A percentile compares a stretch with the other conserved stretches of the same genome.
These are phyloP conservation scores for Didymella arachidicola DNA, from an alignment of 2,329 filamentous ascomycete species.

Conservation along the genomic window DNA sequence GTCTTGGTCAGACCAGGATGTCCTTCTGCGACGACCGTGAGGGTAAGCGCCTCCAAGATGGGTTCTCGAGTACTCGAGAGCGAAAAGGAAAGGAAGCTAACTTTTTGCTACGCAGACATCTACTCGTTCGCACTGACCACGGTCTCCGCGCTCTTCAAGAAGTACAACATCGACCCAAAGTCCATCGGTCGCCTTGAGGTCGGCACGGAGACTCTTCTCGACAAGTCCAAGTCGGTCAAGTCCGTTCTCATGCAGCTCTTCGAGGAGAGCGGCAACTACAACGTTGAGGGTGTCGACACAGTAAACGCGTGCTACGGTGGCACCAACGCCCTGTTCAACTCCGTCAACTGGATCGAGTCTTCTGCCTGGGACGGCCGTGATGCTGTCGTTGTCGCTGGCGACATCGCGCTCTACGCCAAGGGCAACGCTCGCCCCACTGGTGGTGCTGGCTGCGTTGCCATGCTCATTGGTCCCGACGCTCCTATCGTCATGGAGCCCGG, in stretches of 20 bases:
- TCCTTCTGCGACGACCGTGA: slow-evolving; percentile 64
- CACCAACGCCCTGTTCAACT: slow-evolving; percentile 63
- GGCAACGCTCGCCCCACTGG: slow-evolving; percentile 61
- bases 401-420: slow-evolving; percentile 64
- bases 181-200: slow-evolving; percentile 62
- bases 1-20: slow-evolving; percentile 64
- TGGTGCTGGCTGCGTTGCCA: slow-evolving; percentile 62
- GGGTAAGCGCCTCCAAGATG: slow-evolving; percentile 45
- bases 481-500: slow-evolving; percentile 60
- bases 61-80: neutral
- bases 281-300: slow-evolving; percentile 62
- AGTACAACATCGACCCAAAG: slow-evolving; percentile 61
- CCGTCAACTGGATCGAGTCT: slow-evolving; percentile 63
- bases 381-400: slow-evolving; percentile 61
- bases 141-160: slow-evolving; percentile 60
- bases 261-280: slow-evolving; percentile 60
- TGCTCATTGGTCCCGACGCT: slow-evolving; percentile 61
- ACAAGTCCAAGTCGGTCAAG: slow-evolving; percentile 65
- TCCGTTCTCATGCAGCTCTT: slow-evolving; percentile 63
- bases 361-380: slow-evolving; percentile 62
- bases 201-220: slow-evolving; percentile 62
- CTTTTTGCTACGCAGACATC: slow-evolving; percentile 52
- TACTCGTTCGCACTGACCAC: slow-evolving; percentile 62
- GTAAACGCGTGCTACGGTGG: slow-evolving; percentile 64
- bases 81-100: slow-evolving; percentile 26